phyloP scores from a whole-genome alignment of 352 stramenopile species.

The Phytopythium cucurbitacearum region DNA sequence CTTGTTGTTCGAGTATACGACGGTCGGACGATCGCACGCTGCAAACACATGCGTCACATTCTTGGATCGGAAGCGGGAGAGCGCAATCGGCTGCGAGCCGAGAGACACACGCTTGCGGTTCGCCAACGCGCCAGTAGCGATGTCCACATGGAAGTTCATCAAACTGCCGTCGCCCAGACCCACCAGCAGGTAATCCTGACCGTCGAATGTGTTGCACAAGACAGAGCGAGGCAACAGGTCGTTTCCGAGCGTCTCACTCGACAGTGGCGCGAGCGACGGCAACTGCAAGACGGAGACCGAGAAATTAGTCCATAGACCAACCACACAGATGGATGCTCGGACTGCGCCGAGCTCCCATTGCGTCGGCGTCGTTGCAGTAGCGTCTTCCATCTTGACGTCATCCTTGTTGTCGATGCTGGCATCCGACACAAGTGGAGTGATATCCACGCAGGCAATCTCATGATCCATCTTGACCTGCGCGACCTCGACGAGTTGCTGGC shows the following conservation, averaged over 20 bases:
- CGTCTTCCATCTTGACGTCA: conserved; percentile 58
- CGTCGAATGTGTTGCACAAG: conserved; percentile 84
- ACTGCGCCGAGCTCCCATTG: conserved; percentile 61
- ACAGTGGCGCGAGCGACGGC: conserved; percentile 64
- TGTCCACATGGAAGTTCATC: conserved; percentile 89
- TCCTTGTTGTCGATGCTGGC: conserved; percentile 17
- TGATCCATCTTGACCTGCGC: conserved; percentile 81
- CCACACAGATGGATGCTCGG: conserved; percentile 60
- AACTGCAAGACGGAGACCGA: conserved; percentile 86
- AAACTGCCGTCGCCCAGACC: conserved; percentile 96
- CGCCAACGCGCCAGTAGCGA: conserved; percentile 34
- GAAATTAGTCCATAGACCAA: conserved; percentile 93
- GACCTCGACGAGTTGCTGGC: conserved; percentile 51
- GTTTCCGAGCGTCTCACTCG: conserved; percentile 69
- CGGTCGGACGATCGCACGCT: conserved; percentile 94
- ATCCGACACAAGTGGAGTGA: conserved; percentile 52
- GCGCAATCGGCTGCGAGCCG: conserved; percentile 91
- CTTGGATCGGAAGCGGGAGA: conserved; percentile 91
- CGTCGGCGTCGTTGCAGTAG: conserved; percentile 8
- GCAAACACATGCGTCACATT: conserved; percentile 95
- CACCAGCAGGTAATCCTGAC: conserved; percentile 91
- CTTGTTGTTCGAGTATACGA: conserved; percentile 96
- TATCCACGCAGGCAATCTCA: conserved; percentile 94
- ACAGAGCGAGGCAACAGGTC: conserved; percentile 86
- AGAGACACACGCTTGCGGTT: conserved; percentile 94